Conservation (phyloP, 1,284 basidiomycete genomes). For the Chiua sp. region DNA sequence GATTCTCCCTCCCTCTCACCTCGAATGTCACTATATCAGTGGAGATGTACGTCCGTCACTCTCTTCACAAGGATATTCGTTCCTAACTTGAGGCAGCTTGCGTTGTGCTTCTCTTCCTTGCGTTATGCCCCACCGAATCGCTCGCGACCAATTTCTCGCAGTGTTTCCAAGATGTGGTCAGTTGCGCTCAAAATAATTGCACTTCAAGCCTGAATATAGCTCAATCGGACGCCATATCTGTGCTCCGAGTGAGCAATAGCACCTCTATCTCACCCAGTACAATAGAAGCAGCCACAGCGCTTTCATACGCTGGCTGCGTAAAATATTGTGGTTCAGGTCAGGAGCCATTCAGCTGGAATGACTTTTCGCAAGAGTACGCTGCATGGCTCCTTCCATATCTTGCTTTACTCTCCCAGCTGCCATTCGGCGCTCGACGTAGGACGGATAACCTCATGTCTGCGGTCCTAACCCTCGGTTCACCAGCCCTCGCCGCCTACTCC, state of each 20-base stretch:
- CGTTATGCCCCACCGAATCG: neutral
- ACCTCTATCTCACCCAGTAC: accelerated
- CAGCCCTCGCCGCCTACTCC: conserved; percentile 38
- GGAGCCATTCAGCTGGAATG: conserved; percentile 41
- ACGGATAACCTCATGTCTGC: conserved; percentile 39
- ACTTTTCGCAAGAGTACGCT: conserved; percentile 47
- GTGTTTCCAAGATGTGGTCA: conserved; percentile 13
- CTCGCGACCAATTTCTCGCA: conserved; percentile 11
- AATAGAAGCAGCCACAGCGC: conserved; percentile 3
- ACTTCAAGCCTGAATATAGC: conserved; percentile 10
- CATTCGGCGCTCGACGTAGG: conserved; percentile 40
- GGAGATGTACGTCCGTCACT: conserved; percentile 11
- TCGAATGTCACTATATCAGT: conserved; percentile 7
- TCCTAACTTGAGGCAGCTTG: conserved; percentile 3
- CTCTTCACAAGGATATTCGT: neutral
- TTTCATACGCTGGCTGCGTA: conserved; percentile 37
- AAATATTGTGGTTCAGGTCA: conserved; percentile 35
- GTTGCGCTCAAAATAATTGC: conserved; percentile 21
- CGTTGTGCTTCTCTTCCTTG: neutral
- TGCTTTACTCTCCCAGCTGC: conserved; percentile 48
- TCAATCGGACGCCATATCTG: conserved; percentile 12
- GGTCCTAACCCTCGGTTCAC: conserved; percentile 39
- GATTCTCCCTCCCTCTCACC: neutral
- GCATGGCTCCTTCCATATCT: conserved; percentile 53
- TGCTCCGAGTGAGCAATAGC: conserved; percentile 22